These are phyloP conservation scores for Pulveroboletus frians DNA, from an alignment of 768 basidiomycete species.

Conservation along the genomic window DNA sequence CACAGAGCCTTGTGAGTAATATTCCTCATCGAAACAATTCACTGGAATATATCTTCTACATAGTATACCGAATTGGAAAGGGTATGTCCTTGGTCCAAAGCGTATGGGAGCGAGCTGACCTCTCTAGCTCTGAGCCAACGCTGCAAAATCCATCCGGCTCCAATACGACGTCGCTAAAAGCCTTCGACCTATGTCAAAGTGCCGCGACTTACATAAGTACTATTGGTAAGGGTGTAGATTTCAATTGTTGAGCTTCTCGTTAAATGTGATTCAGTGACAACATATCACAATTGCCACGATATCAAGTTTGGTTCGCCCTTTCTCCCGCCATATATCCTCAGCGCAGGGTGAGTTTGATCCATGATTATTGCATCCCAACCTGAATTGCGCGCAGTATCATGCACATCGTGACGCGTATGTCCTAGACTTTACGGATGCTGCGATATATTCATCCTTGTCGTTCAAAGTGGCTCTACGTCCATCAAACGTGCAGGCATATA, in stretches of 20 bases:
- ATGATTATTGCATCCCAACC: neutral
- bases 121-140: slow-evolving; percentile 38
- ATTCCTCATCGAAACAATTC: slow-evolving; percentile 1
- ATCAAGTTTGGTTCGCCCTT: slow-evolving; percentile 60
- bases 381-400: slow-evolving; percentile 50
- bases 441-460: slow-evolving; percentile 10
- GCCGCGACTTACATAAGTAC: slow-evolving; percentile 69
- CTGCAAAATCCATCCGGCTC: slow-evolving; percentile 38
- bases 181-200: slow-evolving; percentile 69
- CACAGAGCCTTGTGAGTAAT: slow-evolving; percentile 73
- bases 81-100: slow-evolving; percentile 34
- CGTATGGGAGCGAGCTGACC: neutral
- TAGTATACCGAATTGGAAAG: slow-evolving; percentile 71
- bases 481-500: slow-evolving; percentile 60
- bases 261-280: slow-evolving; percentile 37
- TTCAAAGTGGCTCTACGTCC: slow-evolving; percentile 64
- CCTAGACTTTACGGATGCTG: neutral
- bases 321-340: slow-evolving; percentile 63
- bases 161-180: slow-evolving; percentile 50
- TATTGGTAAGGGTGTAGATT: slow-evolving; percentile 41
- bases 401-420: slow-evolving; percentile 70
- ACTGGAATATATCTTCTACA: slow-evolving; percentile 8
- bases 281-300: slow-evolving; percentile 56
- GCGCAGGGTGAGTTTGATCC: slow-evolving; percentile 55
- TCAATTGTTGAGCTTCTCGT: neutral